Conservation (phyloP, 2,329 filamentous ascomycete genomes). For the Botrytis fragariae region DNA sequence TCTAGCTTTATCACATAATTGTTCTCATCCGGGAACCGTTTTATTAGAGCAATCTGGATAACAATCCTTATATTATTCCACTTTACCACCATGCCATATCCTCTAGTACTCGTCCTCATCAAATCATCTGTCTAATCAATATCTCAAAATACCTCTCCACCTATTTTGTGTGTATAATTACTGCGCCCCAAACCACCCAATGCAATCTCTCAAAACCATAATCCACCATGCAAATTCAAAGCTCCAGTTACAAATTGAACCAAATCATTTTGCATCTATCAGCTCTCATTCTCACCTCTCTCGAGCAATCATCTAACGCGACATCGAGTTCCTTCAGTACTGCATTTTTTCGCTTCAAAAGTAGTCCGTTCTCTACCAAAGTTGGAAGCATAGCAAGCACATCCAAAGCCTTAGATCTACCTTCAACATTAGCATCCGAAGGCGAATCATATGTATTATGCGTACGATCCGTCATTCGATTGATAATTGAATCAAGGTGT, state of each 20-base stretch:
- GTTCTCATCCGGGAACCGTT: not conserved
- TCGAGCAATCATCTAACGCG: slow-evolving; percentile 32
- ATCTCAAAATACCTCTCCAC: not conserved
- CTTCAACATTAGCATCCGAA: slow-evolving; percentile 28
- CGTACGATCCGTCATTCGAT: slow-evolving; percentile 34
- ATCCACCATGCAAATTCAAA: not conserved
- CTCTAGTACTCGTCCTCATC: not conserved
- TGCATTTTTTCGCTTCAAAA: slow-evolving; percentile 26
- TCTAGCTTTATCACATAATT: not conserved
- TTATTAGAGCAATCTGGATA: not conserved
- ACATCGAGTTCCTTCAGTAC: slow-evolving; percentile 32
- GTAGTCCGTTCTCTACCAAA: slow-evolving; percentile 22
- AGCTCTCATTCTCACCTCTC: slow-evolving; percentile 32
- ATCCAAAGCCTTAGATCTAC: slow-evolving; percentile 34
- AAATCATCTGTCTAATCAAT: not conserved
- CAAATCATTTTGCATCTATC: slow-evolving; percentile 32
- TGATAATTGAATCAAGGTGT: slow-evolving; percentile 35
- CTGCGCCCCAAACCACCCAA: not conserved
- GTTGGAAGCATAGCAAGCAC: slow-evolving; percentile 31
- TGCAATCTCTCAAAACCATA: not conserved
- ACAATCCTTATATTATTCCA: not conserved
- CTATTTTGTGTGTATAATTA: not conserved
- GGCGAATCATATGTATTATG: slow-evolving; percentile 35
- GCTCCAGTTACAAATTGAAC: slow-evolving; percentile 25
- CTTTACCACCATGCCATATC: too few relatives aligned